Base-by-base conservation (phyloP, 805 yeast genomes). In the Phaffomyces thermotolerans region DNA sequence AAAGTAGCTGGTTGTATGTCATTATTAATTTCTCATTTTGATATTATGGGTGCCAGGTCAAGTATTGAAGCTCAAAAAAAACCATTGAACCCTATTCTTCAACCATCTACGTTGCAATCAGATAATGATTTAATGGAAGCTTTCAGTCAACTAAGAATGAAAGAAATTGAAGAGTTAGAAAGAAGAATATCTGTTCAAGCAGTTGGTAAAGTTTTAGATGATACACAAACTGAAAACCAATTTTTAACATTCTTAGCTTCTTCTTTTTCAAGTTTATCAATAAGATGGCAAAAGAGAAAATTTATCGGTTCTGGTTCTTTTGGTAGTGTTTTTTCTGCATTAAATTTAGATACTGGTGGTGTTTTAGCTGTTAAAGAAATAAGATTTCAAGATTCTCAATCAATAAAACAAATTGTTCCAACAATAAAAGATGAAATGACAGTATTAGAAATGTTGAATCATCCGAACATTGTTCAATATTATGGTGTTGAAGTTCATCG, bases 301-400 rank as follows among this genome's bases (percentile, higher is more conserved):
- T 87, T 81, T 56, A 78, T 93, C 55, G 99, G 99, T 2, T 91
- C 95, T 36, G 99, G 99, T 36, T 78, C 96, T 0, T 93, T 91
- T 71, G 99, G 99, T 7, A 79, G 84, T 46, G 99, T 93, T 4
- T 93, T 76, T 63, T 89, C 93, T 0, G 95, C 97, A 0, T 81
- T 87, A 20, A 89, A 91, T 58, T 73, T 93, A 48, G 98, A 91
- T 52, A 87, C 95, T 15, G 98, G 98, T 60, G 95, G 90, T 41
- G 83, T 90, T 3, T 81, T 93, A 84, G 99, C 99, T 0, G 99
- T 93, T 30, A 93, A 93, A 62, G 98, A 93, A 64, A 89, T 93
- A 47, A 75, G 88, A 44, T 81, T 93, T 60, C 96, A 88, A 54
- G 95, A 90, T 56, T 75, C 85, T 20, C 93, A 87, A 54, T 78